Evolutionary conservation across 2,329 filamentous ascomycete genomes (phyloP).

Genomic region (Hortaea werneckii): DNA sequence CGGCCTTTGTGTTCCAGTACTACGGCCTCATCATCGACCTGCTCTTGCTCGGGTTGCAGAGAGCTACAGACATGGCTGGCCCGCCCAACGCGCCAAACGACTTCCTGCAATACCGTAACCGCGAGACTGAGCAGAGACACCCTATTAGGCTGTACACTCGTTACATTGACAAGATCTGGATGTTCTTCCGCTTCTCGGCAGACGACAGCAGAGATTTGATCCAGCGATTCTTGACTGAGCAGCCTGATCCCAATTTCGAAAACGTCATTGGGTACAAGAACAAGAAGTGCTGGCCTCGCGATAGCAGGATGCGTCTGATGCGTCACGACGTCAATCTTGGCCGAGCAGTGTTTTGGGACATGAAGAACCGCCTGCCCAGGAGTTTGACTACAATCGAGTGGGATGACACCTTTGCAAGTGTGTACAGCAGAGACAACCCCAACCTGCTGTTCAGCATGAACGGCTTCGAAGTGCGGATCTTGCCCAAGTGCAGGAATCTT

Average conservation of each 20-base stretch:
- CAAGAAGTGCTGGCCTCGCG: slow-evolving; percentile 98
- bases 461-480: slow-evolving; percentile 90
- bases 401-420: slow-evolving; percentile 97
- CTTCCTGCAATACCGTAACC: slow-evolving; percentile 92
- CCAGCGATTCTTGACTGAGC: slow-evolving; percentile 93
- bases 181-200: slow-evolving; percentile 85
- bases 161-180: slow-evolving; percentile 98
- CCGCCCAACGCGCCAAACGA: slow-evolving; percentile 91
- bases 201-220: slow-evolving; percentile 95
- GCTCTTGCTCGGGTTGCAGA: slow-evolving; percentile 79
- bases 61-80: slow-evolving; percentile 95
- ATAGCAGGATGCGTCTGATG: slow-evolving; percentile 97
- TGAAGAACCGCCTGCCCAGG: slow-evolving; percentile 91
- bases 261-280: slow-evolving; percentile 99
- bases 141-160: slow-evolving; percentile 95
- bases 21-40: slow-evolving; percentile 94
- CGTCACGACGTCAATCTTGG: slow-evolving; percentile 96
- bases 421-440: slow-evolving; percentile 96
- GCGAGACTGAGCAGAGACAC: slow-evolving; percentile 82
- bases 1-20: slow-evolving; percentile 97
- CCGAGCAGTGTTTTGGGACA: slow-evolving; percentile 94
- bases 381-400: slow-evolving; percentile 97
- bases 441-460: slow-evolving; percentile 97
- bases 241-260: slow-evolving; percentile 97
- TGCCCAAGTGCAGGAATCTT: slow-evolving; percentile 89